These are phyloP conservation scores for Stylonectria norvegica DNA, from an alignment of 2,329 filamentous ascomycete species.

Conservation along the genomic window DNA sequence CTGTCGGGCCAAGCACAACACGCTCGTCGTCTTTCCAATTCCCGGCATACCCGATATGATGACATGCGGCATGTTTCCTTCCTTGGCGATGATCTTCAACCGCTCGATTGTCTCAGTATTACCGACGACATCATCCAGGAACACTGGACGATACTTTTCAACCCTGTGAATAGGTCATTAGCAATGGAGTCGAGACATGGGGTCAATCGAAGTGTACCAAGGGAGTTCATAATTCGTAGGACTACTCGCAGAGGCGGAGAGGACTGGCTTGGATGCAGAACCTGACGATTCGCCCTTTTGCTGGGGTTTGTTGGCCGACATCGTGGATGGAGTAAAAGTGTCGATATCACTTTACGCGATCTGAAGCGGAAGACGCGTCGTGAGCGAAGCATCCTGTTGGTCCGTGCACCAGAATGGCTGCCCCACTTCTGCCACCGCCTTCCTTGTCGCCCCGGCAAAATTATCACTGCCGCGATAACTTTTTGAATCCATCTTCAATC, in stretches of 20 bases:
- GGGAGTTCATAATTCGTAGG: slow-evolving; percentile 68
- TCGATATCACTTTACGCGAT: slow-evolving; percentile 38
- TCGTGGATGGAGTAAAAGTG: slow-evolving; percentile 29
- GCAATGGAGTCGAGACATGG: slow-evolving; percentile 13
- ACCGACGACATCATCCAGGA: slow-evolving; percentile 94
- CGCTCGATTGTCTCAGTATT: slow-evolving; percentile 98
- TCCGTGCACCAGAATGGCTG: slow-evolving; percentile 22
- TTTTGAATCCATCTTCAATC: slow-evolving; percentile 17
- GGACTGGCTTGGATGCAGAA: slow-evolving; percentile 54
- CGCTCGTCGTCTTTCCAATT: slow-evolving; percentile 96
- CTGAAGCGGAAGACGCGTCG: slow-evolving; percentile 33
- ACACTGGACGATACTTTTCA: slow-evolving; percentile 93
- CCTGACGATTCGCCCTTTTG: slow-evolving; percentile 60
- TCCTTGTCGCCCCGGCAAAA: slow-evolving; percentile 27
- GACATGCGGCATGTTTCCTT: slow-evolving; percentile 98
- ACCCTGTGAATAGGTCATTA: slow-evolving; percentile 60
- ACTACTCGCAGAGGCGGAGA: slow-evolving; percentile 49
- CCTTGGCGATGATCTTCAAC: slow-evolving; percentile 95
- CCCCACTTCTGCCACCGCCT: slow-evolving; percentile 28
- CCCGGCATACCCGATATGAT: slow-evolving; percentile 99
- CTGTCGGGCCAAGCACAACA: slow-evolving; percentile 88
- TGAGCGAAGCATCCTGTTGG: slow-evolving; percentile 15
- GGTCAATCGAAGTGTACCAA: slow-evolving; percentile 52
- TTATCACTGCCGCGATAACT: slow-evolving; percentile 21
- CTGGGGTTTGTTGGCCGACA: slow-evolving; percentile 50